Conservation (phyloP, 495 filamentous ascomycete genomes). For the Chaetomium tenue region DNA sequence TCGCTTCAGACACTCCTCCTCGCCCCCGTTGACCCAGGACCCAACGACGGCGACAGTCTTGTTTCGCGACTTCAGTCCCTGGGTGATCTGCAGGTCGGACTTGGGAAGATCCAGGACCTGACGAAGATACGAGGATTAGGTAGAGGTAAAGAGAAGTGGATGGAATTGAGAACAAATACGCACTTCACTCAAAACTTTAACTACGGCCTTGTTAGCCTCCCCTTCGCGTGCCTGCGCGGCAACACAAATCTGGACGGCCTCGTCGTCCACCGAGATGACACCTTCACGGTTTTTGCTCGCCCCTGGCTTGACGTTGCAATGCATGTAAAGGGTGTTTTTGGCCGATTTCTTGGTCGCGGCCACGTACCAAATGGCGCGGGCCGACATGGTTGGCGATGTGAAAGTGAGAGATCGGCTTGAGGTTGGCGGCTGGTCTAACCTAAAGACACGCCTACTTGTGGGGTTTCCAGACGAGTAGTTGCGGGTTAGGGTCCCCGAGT, state of each 20-base stretch:
- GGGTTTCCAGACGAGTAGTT: background rate
- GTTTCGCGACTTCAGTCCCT: conserved; percentile 59
- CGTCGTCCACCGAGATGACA: conserved; percentile 51
- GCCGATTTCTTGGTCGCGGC: conserved; percentile 39
- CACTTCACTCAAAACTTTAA: conserved; percentile 63
- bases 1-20: conserved; percentile 31
- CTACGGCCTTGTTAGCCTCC: conserved; percentile 65
- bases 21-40: conserved; percentile 27
- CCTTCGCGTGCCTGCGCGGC: conserved; percentile 62
- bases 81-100: conserved; percentile 60
- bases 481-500: background rate
- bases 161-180: background rate
- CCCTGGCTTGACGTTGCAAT: conserved; percentile 65
- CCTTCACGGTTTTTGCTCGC: conserved; percentile 60
- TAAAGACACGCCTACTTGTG: too few relatives aligned
- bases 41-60: conserved; percentile 51
- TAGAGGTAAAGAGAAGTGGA: background rate
- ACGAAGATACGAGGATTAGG: background rate
- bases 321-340: conserved; percentile 45
- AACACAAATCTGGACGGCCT: conserved; percentile 60
- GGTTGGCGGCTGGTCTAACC: too few relatives aligned
- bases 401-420: background rate
- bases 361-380: conserved; percentile 33
- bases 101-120: conserved; percentile 56
- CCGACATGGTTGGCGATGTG: conserved; percentile 14